Percentiles rank a stretch among this genome's conserved stretches.
Conservation (phyloP, 148 eudicot genomes). For the Selenicereus undatus region DNA sequence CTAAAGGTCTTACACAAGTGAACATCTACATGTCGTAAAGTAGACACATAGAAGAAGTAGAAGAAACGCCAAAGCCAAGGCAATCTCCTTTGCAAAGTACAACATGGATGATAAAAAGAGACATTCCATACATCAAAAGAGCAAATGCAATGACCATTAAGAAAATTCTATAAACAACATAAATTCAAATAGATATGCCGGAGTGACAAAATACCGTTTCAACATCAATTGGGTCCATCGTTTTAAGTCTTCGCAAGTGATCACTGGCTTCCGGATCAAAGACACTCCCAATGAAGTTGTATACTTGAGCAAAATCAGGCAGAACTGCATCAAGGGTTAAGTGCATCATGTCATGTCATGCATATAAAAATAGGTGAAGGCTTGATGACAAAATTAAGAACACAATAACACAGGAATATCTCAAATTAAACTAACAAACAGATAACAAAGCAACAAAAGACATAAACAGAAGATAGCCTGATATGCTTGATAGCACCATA, state of each 20-base stretch:
- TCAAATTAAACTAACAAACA: neutral
- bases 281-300: slow-evolving; percentile 87
- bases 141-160: neutral
- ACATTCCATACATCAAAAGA: neutral
- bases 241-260: slow-evolving; percentile 67
- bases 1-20: neutral
- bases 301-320: slow-evolving; percentile 95
- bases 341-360: neutral
- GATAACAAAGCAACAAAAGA: neutral
- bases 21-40: neutral
- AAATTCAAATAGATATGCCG: neutral
- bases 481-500: neutral
- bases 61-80: neutral
- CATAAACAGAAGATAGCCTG: too few relatives aligned
- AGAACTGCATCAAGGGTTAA: slow-evolving; percentile 57
- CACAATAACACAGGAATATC: neutral
- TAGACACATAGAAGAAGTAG: neutral
- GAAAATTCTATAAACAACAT: neutral
- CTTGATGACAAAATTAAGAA: neutral
- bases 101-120: neutral
- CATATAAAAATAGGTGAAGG: neutral
- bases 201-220: slow-evolving; percentile 59
- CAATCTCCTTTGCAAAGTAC: neutral
- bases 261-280: slow-evolving; percentile 71
- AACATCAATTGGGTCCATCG: slow-evolving; percentile 92